Evolutionary conservation across 2,329 filamentous ascomycete species (phyloP), one percentile per base, ranked within the genome.

Genomic region (Gaeumannomyces sp.): DNA sequence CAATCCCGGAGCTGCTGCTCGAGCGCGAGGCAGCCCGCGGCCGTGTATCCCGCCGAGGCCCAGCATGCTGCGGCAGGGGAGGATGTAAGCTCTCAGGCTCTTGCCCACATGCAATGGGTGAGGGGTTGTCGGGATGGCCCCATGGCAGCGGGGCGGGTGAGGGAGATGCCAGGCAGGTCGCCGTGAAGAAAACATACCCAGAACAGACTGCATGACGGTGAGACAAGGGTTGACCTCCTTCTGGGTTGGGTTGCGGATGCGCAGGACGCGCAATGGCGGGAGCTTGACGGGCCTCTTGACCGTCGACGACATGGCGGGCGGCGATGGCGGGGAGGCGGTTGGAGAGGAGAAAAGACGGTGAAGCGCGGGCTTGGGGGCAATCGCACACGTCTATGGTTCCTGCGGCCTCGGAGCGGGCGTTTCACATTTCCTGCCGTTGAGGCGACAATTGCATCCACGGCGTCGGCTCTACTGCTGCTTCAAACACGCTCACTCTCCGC

Each of bases 11-110:
- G 79, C 64, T 85, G 80, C 65, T 81, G 80, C 76, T 89, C 86
- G 69, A 89, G 73, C 58, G 80, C 79, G 29, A 80, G 80, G 74
- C 86, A 89, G 53, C 85, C 85, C 16, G 81, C 73, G 7, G 83
- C 80, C 74, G 79, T 89, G 77, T 89, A 89, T 61, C 91, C 91
- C 35, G 88, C 85, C 2, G 91, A 93, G 1, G 91, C 91, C 91
- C 91, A 95, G 78, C 91, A 95, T 68, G 90, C 91, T 94, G 67
- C 69, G 16, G 22, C 10, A 25, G 5, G 50, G 19, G n/a, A 29
- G n/a, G 33, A 28, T 14, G 14, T 16, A n/a, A 19, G 45, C 6
- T 14, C 5, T 29, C 25, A 14, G n/a, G 11, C 27, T 38, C 27
- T 19, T 56, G 45, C 7, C 13, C 29, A 14, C 8, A 35, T 28